phyloP scores from a whole-genome alignment of 768 basidiomycete genomes.

The Lepiota venenata region DNA sequence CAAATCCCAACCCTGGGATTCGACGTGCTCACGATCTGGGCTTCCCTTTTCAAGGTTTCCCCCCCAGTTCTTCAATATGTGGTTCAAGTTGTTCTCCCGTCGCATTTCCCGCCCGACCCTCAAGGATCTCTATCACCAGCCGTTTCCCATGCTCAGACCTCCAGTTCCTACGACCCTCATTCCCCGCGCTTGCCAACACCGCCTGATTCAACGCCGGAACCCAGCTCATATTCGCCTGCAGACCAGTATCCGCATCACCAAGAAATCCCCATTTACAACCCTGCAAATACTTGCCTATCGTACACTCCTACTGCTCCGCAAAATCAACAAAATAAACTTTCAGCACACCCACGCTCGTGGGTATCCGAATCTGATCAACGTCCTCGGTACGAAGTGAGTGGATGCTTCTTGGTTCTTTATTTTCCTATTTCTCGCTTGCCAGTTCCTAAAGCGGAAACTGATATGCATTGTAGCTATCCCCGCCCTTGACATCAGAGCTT shows the following conservation, averaged over 20 bases:
- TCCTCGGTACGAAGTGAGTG: too few species aligned
- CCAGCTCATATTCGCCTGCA: neutral
- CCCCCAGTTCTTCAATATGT: neutral
- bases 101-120: neutral
- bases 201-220: conserved; percentile 14
- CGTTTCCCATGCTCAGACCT: neutral
- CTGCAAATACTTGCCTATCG: neutral
- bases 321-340: too few species aligned
- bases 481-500: conserved; percentile 1
- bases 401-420: too few species aligned
- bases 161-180: neutral
- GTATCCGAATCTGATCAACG: too few species aligned
- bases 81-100: neutral
- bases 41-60: conserved; percentile 3
- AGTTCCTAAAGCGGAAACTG: neutral
- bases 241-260: neutral
- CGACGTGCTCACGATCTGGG: conserved; percentile 1
- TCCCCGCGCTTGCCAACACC: conserved; percentile 17
- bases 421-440: neutral
- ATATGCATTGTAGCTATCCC: neutral
- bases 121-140: neutral
- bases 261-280: neutral
- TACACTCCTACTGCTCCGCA: neutral
- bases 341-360: too few species aligned
- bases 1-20: neutral